Conservation (phyloP, 345 rosid species). For the Hypericum androsaemum region DNA sequence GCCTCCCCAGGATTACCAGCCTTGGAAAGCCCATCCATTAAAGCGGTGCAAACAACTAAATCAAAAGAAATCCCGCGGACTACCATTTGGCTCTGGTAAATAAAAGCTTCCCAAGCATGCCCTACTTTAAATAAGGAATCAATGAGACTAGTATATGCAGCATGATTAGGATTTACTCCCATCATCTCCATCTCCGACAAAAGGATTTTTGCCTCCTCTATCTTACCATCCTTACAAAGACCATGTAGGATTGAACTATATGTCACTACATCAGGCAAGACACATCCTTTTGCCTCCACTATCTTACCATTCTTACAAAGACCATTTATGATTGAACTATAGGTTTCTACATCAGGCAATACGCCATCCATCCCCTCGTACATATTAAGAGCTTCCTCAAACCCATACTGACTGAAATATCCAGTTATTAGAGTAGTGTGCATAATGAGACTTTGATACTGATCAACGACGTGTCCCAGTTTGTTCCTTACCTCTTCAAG, state of each 20-base stretch:
- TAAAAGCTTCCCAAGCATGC: constrained; percentile 42
- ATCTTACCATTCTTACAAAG: constrained; percentile 58
- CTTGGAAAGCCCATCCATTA: constrained; percentile 79
- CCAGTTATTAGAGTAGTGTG: constrained; percentile 62
- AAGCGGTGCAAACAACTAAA: constrained; percentile 57
- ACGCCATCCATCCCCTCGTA: constrained; percentile 42
- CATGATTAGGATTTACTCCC: constrained; percentile 58
- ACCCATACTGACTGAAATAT: constrained; percentile 43
- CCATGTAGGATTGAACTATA: constrained; percentile 60
- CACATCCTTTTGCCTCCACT: constrained; percentile 34
- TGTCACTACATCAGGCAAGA: constrained; percentile 70
- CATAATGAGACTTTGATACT: constrained; percentile 50
- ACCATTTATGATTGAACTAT: constrained; percentile 59
- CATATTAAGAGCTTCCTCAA: constrained; percentile 48
- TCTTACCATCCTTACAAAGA: constrained; percentile 54
- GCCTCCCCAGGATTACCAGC: constrained; percentile 51
- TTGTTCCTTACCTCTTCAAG: constrained; percentile 34
- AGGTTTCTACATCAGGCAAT: constrained; percentile 68
- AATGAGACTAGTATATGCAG: constrained; percentile 54
- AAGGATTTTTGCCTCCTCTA: constrained; percentile 48
- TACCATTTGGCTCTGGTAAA: constrained; percentile 64
- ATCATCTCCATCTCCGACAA: constrained; percentile 59
- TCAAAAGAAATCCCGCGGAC: constrained; percentile 67
- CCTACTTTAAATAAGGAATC: constrained; percentile 61
- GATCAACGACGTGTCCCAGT: constrained; percentile 4